Conservation (phyloP, 495 filamentous ascomycete species). For the Poronia punctata region DNA sequence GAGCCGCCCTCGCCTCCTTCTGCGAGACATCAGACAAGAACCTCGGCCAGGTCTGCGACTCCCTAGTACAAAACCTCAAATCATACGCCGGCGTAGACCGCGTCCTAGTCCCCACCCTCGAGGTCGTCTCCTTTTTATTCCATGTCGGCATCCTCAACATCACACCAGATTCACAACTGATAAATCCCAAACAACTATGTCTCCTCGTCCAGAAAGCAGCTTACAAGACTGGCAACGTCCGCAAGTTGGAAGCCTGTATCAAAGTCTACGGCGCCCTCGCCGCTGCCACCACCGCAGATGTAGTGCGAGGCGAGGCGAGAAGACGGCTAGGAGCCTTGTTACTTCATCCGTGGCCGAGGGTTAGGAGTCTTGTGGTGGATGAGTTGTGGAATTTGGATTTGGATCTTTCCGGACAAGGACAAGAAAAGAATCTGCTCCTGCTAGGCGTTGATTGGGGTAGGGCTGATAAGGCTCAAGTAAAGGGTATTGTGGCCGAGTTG, state of each 20-base stretch:
- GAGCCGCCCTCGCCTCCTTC: slow-evolving; percentile 58
- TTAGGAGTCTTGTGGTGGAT: slow-evolving; percentile 37
- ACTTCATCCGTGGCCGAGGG: slow-evolving; percentile 42
- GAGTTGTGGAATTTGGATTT: slow-evolving; percentile 36
- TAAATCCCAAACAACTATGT: slow-evolving; percentile 51
- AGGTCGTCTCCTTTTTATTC: slow-evolving; percentile 67
- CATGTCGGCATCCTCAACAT: slow-evolving; percentile 44
- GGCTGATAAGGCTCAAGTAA: slow-evolving; percentile 31
- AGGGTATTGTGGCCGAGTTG: slow-evolving; percentile 25
- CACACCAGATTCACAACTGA: slow-evolving; percentile 29
- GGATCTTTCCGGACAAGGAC: slow-evolving; percentile 7
- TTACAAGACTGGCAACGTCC: slow-evolving; percentile 71
- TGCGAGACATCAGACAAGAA: slow-evolving; percentile 28
- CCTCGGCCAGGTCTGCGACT: slow-evolving; percentile 24
- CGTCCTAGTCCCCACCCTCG: slow-evolving; percentile 65
- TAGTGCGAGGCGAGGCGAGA: slow-evolving; percentile 33
- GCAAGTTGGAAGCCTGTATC: slow-evolving; percentile 70
- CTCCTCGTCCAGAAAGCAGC: slow-evolving; percentile 66
- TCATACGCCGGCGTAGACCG: slow-evolving; percentile 51
- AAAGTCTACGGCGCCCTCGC: slow-evolving; percentile 66
- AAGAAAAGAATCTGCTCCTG: slow-evolving; percentile 11
- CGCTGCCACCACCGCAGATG: slow-evolving; percentile 13
- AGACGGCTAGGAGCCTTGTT: slow-evolving; percentile 39
- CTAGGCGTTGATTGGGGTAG: slow-evolving; percentile 36
- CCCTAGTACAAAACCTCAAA: slow-evolving; percentile 32